Percentiles rank a stretch among this genome's conserved stretches.
These are phyloP conservation scores for Arachis hypogaea DNA, from an alignment of 306 rosid species.

Conservation along the genomic window DNA sequence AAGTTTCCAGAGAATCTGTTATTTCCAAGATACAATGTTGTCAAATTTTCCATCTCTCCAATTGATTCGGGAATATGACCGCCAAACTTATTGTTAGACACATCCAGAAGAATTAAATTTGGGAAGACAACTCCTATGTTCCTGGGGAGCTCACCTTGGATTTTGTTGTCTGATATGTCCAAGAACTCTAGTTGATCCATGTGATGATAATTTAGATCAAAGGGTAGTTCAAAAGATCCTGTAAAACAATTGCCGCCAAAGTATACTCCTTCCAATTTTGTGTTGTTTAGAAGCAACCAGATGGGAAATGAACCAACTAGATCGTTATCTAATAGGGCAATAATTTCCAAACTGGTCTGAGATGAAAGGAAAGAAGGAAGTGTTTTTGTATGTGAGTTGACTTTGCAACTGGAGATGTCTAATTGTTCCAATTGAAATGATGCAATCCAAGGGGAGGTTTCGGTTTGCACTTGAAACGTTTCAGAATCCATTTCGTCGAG, in stretches of 20 bases:
- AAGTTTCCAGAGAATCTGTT: conserved; percentile 7
- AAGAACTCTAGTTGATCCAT: neutral
- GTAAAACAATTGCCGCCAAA: neutral
- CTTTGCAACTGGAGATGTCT: neutral
- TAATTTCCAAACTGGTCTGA: neutral
- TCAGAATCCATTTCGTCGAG: neutral
- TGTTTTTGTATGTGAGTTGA: neutral
- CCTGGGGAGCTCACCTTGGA: conserved; percentile 12
- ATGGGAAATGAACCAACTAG: conserved; percentile 26
- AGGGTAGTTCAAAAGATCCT: neutral
- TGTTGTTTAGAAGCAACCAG: conserved; percentile 35
- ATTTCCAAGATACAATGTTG: fast-evolving
- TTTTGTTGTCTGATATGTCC: neutral
- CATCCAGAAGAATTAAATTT: neutral
- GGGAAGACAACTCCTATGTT: conserved; percentile 20
- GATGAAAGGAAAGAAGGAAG: conserved; percentile 26
- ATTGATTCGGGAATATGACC: conserved; percentile 35
- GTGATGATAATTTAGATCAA: neutral
- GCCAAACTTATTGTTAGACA: conserved; percentile 26
- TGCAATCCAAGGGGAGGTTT: conserved; percentile 10
- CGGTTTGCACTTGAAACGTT: conserved; percentile 32
- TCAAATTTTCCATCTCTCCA: neutral
- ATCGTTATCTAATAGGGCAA: conserved; percentile 32
- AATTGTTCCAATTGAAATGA: conserved; percentile 36
- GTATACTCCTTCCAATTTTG: neutral